These are phyloP conservation scores for Bjerkandera adusta DNA, from an alignment of 1,284 basidiomycete species.

Conservation along the genomic window DNA sequence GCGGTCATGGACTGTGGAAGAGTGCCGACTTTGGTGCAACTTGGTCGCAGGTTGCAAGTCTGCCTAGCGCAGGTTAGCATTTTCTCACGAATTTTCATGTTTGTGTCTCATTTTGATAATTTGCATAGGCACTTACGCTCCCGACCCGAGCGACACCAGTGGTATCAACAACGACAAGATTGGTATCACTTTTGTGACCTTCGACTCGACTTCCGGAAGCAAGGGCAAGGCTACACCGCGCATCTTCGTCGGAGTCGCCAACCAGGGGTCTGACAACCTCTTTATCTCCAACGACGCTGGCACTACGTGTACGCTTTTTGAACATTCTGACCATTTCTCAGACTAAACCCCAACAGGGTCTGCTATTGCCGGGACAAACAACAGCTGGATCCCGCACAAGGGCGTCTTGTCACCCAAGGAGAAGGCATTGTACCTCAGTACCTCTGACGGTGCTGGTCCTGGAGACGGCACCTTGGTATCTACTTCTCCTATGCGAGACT, in stretches of 20 bases:
- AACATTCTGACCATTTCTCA: background rate
- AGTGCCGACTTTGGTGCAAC: constrained; percentile 54
- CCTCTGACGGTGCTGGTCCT: constrained; percentile 45
- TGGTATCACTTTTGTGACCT: constrained; percentile 64
- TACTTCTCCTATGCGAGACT: background rate
- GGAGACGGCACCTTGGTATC: constrained; percentile 48
- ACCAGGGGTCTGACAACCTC: constrained; percentile 48
- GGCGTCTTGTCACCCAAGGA: constrained; percentile 59
- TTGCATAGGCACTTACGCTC: constrained; percentile 47
- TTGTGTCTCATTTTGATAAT: background rate
- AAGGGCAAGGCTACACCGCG: constrained; percentile 54
- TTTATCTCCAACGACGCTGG: constrained; percentile 58
- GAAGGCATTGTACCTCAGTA: constrained; percentile 56
- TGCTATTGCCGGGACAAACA: constrained; percentile 56
- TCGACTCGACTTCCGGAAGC: constrained; percentile 55
- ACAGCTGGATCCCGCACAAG: constrained; percentile 59
- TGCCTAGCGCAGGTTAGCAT: constrained; percentile 50
- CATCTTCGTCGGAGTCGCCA: constrained; percentile 67
- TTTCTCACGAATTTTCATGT: too few relatives aligned
- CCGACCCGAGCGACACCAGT: constrained; percentile 51
- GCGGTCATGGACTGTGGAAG: constrained; percentile 64
- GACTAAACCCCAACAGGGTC: constrained; percentile 42
- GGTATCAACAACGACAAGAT: constrained; percentile 57
- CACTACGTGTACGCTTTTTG: constrained; percentile 43
- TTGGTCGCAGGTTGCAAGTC: constrained; percentile 55